These are phyloP conservation scores for Neophaeococcomyces aloes DNA, from an alignment of 2,329 filamentous ascomycete genomes.

Conservation along the genomic window DNA sequence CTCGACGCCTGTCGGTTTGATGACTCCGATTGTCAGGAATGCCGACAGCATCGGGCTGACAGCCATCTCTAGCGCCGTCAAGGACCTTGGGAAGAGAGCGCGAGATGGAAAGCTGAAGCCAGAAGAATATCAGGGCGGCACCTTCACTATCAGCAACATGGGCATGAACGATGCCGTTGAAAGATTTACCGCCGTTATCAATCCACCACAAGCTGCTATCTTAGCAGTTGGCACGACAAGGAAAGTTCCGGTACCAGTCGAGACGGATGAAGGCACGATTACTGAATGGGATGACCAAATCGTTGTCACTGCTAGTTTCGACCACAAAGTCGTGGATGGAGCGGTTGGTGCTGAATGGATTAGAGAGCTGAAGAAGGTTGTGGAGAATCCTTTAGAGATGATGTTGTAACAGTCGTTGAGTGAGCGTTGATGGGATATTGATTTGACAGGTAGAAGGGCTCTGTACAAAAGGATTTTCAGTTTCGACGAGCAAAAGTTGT, in stretches of 20 bases:
- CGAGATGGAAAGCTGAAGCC: slow-evolving; percentile 98
- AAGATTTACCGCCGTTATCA: slow-evolving; percentile 96
- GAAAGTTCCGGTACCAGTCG: slow-evolving; percentile 83
- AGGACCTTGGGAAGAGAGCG: slow-evolving; percentile 93
- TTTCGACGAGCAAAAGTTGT: slow-evolving; percentile 17
- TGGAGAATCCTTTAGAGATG: slow-evolving; percentile 94
- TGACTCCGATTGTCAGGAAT: slow-evolving; percentile 91
- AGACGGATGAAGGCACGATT: slow-evolving; percentile 69
- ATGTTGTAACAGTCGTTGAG: slow-evolving; percentile 54
- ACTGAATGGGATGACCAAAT: slow-evolving; percentile 97
- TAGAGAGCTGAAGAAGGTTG: slow-evolving; percentile 88
- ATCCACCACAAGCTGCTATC: slow-evolving; percentile 93
- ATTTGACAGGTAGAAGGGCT: slow-evolving; percentile 13
- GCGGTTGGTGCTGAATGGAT: slow-evolving; percentile 96
- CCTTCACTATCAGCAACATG: slow-evolving; percentile 99
- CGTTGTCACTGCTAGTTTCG: slow-evolving; percentile 85
- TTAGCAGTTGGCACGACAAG: slow-evolving; percentile 87
- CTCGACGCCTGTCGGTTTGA: slow-evolving; percentile 82
- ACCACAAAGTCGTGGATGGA: slow-evolving; percentile 97
- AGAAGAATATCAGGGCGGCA: slow-evolving; percentile 97
- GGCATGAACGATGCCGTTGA: slow-evolving; percentile 97
- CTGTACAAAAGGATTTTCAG: slow-evolving; percentile 18
- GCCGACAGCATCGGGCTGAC: slow-evolving; percentile 79
- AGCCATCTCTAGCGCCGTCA: slow-evolving; percentile 78
- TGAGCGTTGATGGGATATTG: background rate